Percentiles rank a stretch among this genome's conserved stretches.
phyloP scores from a whole-genome alignment of 192 early-diverging fungal genomes.

The Podila minutissima region DNA sequence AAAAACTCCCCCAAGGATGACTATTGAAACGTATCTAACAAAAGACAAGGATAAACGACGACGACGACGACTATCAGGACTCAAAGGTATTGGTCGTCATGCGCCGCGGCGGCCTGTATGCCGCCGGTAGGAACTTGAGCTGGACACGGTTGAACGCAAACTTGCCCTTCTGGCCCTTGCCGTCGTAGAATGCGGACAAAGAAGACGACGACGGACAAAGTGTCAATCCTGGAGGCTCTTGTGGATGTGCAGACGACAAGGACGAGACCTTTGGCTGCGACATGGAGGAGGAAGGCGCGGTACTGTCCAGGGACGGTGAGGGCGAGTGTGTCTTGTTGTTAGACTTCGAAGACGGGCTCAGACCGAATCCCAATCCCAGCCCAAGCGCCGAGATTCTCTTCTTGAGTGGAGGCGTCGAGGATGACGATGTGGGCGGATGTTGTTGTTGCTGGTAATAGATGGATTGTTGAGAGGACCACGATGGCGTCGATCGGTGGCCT shows the following conservation, averaged over 20 bases:
- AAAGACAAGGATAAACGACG: neutral
- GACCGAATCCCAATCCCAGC: slow-evolving; percentile 8
- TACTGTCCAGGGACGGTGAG: neutral
- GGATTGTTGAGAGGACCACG: slow-evolving; percentile 46
- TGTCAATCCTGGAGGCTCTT: neutral
- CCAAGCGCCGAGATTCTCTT: slow-evolving; percentile 19
- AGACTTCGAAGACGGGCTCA: slow-evolving; percentile 7
- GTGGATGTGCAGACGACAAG: neutral
- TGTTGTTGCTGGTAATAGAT: slow-evolving; percentile 18
- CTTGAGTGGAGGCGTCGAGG: neutral
- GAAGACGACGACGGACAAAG: neutral
- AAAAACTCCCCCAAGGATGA: neutral
- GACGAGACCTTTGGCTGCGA: neutral
- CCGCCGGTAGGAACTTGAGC: slow-evolving; percentile 36
- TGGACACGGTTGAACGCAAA: slow-evolving; percentile 46
- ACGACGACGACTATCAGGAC: neutral
- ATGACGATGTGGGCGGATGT: neutral
- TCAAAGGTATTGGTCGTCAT: slow-evolving; percentile 29
- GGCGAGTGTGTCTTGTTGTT: neutral
- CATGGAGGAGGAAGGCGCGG: neutral
- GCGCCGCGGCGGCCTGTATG: slow-evolving; percentile 30
- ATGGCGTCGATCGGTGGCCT: slow-evolving; percentile 19
- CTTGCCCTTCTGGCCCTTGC: slow-evolving; percentile 13
- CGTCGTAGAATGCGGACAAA: neutral
- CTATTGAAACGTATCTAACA: neutral